These are phyloP conservation scores for Candolleomyces aberdarensis DNA, from an alignment of 768 basidiomycete genomes.

Conservation along the genomic window DNA sequence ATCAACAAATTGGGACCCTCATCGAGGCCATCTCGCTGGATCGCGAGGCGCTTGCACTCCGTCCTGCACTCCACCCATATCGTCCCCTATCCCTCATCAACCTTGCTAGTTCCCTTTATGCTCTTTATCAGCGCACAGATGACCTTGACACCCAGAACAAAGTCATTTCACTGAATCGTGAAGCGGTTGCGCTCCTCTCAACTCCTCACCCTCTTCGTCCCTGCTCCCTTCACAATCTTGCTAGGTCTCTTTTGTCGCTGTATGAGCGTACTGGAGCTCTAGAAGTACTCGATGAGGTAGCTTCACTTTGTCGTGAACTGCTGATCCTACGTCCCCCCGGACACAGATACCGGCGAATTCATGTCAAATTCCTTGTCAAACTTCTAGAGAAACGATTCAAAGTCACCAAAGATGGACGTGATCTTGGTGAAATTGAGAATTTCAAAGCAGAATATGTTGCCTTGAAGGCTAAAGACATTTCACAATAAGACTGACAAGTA, in stretches of 20 bases:
- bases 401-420: too few relatives aligned
- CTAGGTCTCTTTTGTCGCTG: not conserved
- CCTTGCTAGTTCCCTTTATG: constrained; percentile 10
- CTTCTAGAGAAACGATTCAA: too few relatives aligned
- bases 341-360: too few relatives aligned
- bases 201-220: not conserved
- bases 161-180: not conserved
- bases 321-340: too few relatives aligned
- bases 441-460: too few relatives aligned
- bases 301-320: too few relatives aligned
- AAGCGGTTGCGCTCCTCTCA: not conserved
- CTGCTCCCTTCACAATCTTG: constrained; percentile 2
- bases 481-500: too few relatives aligned
- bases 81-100: constrained; percentile 2
- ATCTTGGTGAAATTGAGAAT: too few relatives aligned
- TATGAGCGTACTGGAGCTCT: too few relatives aligned
- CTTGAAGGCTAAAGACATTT: too few relatives aligned
- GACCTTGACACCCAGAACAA: constrained; percentile 1
- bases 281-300: too few relatives aligned
- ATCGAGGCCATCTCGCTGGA: constrained; percentile 9
- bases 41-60: constrained; percentile 9
- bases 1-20: not conserved
- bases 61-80: constrained; percentile 8
- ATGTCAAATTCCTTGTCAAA: too few relatives aligned
- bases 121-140: constrained; percentile 12